phyloP scores from a whole-genome alignment of 1,139 yeast genomes.

The Zygosaccharomyces pseudobailii region DNA sequence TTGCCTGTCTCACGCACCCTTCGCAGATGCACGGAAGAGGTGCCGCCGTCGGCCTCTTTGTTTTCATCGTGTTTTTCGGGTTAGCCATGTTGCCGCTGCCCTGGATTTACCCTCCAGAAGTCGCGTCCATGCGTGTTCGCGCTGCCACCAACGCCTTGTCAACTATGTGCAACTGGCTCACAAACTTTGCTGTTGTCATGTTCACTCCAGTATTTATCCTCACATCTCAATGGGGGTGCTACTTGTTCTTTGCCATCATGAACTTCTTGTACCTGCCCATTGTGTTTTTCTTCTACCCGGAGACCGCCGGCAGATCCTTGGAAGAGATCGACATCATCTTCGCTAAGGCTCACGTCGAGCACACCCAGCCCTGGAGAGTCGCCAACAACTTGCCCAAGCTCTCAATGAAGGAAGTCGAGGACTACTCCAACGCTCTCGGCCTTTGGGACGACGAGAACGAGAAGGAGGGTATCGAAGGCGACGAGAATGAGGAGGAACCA shows the following conservation, averaged over 20 bases:
- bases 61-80: slow-evolving; percentile 42
- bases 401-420: slow-evolving; percentile 42
- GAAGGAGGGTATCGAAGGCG: slow-evolving; percentile 18
- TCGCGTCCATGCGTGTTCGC: slow-evolving; percentile 41
- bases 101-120: slow-evolving; percentile 46
- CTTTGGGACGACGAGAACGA: slow-evolving; percentile 40
- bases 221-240: slow-evolving; percentile 41
- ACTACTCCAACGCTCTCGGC: slow-evolving; percentile 44
- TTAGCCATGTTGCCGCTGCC: slow-evolving; percentile 39
- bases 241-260: slow-evolving; percentile 40
- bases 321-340: slow-evolving; percentile 63
- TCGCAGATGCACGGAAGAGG: slow-evolving; percentile 38
- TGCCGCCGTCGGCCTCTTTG: slow-evolving; percentile 46
- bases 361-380: slow-evolving; percentile 50
- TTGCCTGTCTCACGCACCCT: slow-evolving; percentile 38
- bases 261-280: slow-evolving; percentile 47
- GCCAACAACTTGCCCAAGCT: slow-evolving; percentile 50
- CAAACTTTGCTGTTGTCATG: slow-evolving; percentile 45
- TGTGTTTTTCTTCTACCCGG: slow-evolving; percentile 65
- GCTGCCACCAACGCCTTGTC: slow-evolving; percentile 43
- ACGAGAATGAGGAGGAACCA: slow-evolving; percentile 15
- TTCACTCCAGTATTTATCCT: slow-evolving; percentile 46
- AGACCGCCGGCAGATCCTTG: slow-evolving; percentile 57
- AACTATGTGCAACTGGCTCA: slow-evolving; percentile 50
- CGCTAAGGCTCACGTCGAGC: slow-evolving; percentile 38